These are phyloP conservation scores for Oryza meyeriana DNA, from an alignment of 176 grass and related monocot species.

Conservation along the genomic window DNA sequence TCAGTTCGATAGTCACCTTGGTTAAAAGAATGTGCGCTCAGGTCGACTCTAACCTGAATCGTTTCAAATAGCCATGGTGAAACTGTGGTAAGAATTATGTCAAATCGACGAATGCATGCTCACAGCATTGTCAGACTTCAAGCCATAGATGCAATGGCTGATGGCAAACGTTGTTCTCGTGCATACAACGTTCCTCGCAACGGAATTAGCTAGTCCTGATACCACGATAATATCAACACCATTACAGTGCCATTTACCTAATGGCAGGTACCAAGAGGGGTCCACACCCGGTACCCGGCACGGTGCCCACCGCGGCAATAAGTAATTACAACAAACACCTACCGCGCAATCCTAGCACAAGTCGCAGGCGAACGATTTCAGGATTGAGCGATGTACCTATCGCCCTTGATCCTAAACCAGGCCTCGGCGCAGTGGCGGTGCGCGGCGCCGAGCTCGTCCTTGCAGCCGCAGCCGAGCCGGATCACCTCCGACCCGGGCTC, in stretches of 20 bases:
- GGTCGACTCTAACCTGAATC: background rate
- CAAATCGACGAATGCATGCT: background rate
- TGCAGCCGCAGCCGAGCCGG: conserved; percentile 62
- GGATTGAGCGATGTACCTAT: conserved; percentile 41
- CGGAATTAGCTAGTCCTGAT: background rate
- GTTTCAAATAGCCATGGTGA: background rate
- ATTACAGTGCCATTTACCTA: background rate
- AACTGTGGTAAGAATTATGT: background rate
- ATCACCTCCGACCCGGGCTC: conserved; percentile 45
- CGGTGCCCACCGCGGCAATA: background rate
- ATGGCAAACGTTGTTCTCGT: background rate
- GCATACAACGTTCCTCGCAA: background rate
- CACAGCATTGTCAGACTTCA: background rate
- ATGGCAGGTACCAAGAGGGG: background rate
- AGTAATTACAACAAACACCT: background rate
- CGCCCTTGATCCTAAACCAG: conserved; percentile 75
- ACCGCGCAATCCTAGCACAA: background rate
- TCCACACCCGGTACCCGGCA: background rate
- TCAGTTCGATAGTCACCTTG: background rate
- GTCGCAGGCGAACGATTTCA: background rate
- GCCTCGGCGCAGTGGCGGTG: conserved; percentile 74
- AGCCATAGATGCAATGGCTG: background rate
- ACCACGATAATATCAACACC: background rate
- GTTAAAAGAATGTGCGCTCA: background rate
- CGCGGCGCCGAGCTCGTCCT: conserved; percentile 57